Evolutionary conservation across 2,329 filamentous ascomycete species (phyloP).

Genomic region (Knoxdaviesia capensis): DNA sequence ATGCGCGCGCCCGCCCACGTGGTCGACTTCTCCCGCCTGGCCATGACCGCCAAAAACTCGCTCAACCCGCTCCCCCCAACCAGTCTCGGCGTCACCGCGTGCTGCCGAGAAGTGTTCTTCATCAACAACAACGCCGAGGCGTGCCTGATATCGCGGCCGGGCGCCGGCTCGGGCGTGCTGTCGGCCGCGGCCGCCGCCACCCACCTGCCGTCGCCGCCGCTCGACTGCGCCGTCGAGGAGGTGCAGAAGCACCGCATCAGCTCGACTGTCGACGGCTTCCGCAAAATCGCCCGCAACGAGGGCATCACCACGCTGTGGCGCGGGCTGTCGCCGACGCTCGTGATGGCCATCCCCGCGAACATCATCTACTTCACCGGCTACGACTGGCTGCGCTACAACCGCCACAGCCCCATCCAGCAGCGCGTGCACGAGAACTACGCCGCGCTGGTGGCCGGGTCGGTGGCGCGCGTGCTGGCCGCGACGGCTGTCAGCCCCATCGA

Average conservation of each 20-base stretch:
- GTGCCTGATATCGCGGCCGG: slow-evolving; percentile 51
- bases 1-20: slow-evolving; percentile 21
- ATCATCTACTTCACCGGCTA: slow-evolving; percentile 99
- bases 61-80: slow-evolving; percentile 50
- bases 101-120: slow-evolving; percentile 95
- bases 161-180: slow-evolving; percentile 22
- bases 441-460: slow-evolving; percentile 60
- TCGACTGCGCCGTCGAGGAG: slow-evolving; percentile 74
- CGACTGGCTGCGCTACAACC: slow-evolving; percentile 71
- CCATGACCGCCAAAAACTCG: slow-evolving; percentile 30
- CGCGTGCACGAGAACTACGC: slow-evolving; percentile 48
- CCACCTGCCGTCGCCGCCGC: slow-evolving; percentile 15
- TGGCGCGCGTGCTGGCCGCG: slow-evolving; percentile 63
- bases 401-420: slow-evolving; percentile 48
- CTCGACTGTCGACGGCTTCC: slow-evolving; percentile 77
- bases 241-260: slow-evolving; percentile 66
- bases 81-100: slow-evolving; percentile 79
- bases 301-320: slow-evolving; percentile 76
- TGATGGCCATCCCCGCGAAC: slow-evolving; percentile 88
- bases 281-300: slow-evolving; percentile 90
- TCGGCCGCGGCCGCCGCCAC: slow-evolving; percentile 22
- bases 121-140: slow-evolving; percentile 67
- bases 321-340: slow-evolving; percentile 77
- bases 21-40: slow-evolving; percentile 33
- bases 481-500: slow-evolving; percentile 77